Base-by-base conservation (phyloP, 805 yeast species). In the Pichia cabralensis region DNA sequence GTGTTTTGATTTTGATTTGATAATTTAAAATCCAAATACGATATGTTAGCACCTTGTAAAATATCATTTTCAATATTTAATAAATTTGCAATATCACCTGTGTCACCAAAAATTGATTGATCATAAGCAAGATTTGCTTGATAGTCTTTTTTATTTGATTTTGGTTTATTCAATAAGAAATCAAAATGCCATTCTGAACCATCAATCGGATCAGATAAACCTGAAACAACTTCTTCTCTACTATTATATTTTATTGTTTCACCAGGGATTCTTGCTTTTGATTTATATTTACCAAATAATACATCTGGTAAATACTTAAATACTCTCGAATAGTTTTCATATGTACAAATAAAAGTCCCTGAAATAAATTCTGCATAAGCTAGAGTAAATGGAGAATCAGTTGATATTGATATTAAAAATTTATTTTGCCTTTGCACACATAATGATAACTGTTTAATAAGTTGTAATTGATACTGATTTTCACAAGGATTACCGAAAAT, bases 351-450 rank as follows among this genome's bases (percentile, higher is more conserved):
- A 47, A 72, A 74, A 1, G 75, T 65, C 31, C 74, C 65, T 2
- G 74, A 75, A 19, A 73, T 64, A 26, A 62, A 61, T 30, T 65
- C 64, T 38, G 70, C 71, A 36, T 71, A 67, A 28, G 69, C 65
- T 46, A 75, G 69, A 45, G 74, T 80, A 44, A 70, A 74, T 2
- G 81, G 81, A 3, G 76, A 67, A 39, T 73, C 68, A 0, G 76
- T 72, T 2, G 80, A 76, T 11, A 73, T 62, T 3, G 71, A 62
- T 8, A 75, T 60, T 44, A 74, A 54, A 4, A n/a, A n/a, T n/a
- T n/a, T n/a, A n/a, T n/a, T n/a, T n/a, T n/a, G n/a, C n/a, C n/a
- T n/a, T n/a, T n/a, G n/a, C n/a, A n/a, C n/a, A n/a, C n/a, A n/a
- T n/a, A n/a, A n/a, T n/a, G n/a, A n/a, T n/a, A n/a, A n/a, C n/a